Conservation (phyloP, 371 early-diverging fungal genomes). For the Fennellomyces sp. region DNA sequence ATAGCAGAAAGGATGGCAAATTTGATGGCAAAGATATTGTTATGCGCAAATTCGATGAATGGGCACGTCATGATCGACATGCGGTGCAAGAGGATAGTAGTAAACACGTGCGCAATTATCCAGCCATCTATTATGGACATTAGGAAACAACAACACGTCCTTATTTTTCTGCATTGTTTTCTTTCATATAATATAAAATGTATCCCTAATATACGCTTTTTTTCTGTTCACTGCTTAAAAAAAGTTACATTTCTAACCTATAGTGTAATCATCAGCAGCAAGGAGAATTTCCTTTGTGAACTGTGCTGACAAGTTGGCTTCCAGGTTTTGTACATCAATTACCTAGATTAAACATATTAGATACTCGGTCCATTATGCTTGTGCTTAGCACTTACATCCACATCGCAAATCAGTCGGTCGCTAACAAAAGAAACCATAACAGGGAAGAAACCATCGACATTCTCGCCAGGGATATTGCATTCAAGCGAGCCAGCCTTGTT, state of each 20-base stretch:
- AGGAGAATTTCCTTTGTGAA: conserved; percentile 72
- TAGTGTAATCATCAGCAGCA: conserved; percentile 72
- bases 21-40: conserved; percentile 52
- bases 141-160: not conserved
- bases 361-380: too few species aligned
- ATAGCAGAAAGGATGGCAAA: conserved; percentile 49
- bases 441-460: conserved; percentile 89
- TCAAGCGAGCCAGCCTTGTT: conserved; percentile 84
- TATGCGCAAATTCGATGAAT: conserved; percentile 52
- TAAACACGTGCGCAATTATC: conserved; percentile 26
- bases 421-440: conserved; percentile 80
- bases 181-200: not conserved
- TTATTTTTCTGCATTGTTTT: conserved; percentile 1
- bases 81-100: conserved; percentile 19
- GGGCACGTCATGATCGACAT: conserved; percentile 40
- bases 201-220: not conserved
- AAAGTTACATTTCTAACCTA: conserved; percentile 55
- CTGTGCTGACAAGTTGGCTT: conserved; percentile 55
- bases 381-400: conserved; percentile 63
- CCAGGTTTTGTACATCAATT: conserved; percentile 49
- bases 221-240: not conserved
- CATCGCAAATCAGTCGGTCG: conserved; percentile 70
- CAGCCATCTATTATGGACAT: conserved; percentile 42
- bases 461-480: conserved; percentile 81
- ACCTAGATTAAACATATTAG: too few species aligned